These are phyloP conservation scores for Solanum clarkiae DNA, from an alignment of 257 asterid species.

Conservation along the genomic window DNA sequence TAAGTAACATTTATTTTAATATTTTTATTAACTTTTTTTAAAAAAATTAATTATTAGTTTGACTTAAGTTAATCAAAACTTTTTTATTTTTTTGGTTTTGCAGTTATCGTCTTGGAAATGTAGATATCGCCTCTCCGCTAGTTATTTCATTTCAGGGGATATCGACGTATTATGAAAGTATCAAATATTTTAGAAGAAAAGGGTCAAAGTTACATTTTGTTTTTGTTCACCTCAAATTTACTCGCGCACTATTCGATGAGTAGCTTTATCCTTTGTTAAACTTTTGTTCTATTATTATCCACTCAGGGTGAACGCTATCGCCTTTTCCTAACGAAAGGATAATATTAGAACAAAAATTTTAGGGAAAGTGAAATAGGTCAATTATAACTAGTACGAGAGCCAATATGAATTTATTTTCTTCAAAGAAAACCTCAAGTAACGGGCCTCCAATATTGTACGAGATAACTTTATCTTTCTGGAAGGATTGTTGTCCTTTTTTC, in stretches of 20 bases:
- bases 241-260: neutral
- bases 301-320: neutral
- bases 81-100: neutral
- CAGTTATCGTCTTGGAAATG: constrained; percentile 84
- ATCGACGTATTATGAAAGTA: neutral
- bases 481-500: constrained; percentile 24
- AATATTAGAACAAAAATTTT: neutral
- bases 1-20: constrained; percentile 13
- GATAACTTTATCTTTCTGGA: constrained; percentile 2
- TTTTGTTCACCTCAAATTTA: neutral
- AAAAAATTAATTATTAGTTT: neutral
- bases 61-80: neutral
- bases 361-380: neutral
- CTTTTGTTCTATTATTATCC: neutral
- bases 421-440: neutral
- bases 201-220: neutral
- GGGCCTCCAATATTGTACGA: constrained; percentile 5
- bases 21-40: neutral
- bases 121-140: constrained; percentile 7
- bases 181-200: neutral
- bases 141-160: neutral
- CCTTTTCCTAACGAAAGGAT: neutral
- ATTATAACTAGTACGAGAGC: neutral
- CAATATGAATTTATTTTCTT: neutral
- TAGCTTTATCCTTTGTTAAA: neutral